Base-by-base conservation (phyloP, 2,329 filamentous ascomycete species). In the Nothopassalora personata region DNA sequence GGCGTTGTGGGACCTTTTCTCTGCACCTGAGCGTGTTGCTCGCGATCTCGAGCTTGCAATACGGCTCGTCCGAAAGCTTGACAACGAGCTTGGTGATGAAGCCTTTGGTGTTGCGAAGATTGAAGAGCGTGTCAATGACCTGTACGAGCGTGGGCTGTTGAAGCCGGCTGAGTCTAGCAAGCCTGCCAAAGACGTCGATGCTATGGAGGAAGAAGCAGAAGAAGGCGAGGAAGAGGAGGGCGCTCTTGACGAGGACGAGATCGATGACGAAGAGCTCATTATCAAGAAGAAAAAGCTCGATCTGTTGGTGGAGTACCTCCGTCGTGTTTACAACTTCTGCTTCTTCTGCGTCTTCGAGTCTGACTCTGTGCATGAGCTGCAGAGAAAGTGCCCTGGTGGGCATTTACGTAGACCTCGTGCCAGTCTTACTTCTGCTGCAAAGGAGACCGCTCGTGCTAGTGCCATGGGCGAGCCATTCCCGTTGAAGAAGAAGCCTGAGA, bases 261-360 rank as follows among this genome's bases (percentile, higher is more conserved):
- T 87, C 34, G 93, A 99, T 67, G 91, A 96, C 68, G 91, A 96
- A 70, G 91, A 97, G 45, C 79, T 97, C 43, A 75, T 97, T 56
- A 83, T 87, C 45, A 94, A 96, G 81, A 97, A 97, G 83, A 97
- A 99, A 80, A 92, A 94, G 70, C 84, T 99, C 53, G 94, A 99
- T 75, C 81, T 99, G 36, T 82, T 96, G 74, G 94, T 97, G 55
- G 94, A 99, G 76, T 99, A 99, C 73, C 82, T 99, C 60, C 91
- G 94, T 54, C 87, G 94, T 15, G 94, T 99, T 54, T 96, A 95
- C 81, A 97, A 94, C 76, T 97, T 99, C 77, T 99, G 94, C 79
- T 97, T 99, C 80, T 99, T 97, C 79, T 99, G 94, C 73, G 95
- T 99, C 5, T 97, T 99, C 67, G 94, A 99, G 76, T 94, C 91